Evolutionary conservation across 116 monocot genomes (phyloP).

Genomic region (Phalaenopsis hybrid): DNA sequence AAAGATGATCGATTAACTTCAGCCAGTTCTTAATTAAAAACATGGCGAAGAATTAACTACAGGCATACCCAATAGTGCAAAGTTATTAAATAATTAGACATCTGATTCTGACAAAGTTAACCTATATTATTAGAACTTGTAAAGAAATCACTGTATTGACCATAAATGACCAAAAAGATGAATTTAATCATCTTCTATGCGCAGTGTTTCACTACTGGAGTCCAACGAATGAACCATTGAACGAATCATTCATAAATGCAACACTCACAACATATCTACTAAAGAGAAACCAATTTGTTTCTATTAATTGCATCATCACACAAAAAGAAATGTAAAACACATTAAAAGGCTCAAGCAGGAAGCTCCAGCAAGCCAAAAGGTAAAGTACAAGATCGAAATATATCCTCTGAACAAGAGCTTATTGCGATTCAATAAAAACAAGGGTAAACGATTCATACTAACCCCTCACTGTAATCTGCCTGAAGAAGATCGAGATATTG

Average conservation of each 20-base stretch:
- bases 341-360: background rate
- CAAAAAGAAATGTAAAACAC: background rate
- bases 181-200: background rate
- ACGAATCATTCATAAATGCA: background rate
- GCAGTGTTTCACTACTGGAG: background rate
- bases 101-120: background rate
- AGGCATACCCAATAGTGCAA: background rate
- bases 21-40: too few relatives aligned
- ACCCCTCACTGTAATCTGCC: conserved; percentile 94
- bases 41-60: background rate
- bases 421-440: background rate
- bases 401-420: background rate
- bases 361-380: background rate
- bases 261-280: background rate
- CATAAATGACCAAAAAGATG: background rate
- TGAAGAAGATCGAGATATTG: conserved; percentile 85
- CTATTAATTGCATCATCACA: background rate
- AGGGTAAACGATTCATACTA: background rate
- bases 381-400: background rate
- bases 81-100: background rate
- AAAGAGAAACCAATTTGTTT: background rate
- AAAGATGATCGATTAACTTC: background rate
- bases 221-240: background rate
- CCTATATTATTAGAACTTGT: background rate
- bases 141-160: background rate